Evolutionary conservation across 768 basidiomycete genomes (phyloP), one percentile per base, ranked within the genome.

Genomic region (Xerocomellus intermedius): DNA sequence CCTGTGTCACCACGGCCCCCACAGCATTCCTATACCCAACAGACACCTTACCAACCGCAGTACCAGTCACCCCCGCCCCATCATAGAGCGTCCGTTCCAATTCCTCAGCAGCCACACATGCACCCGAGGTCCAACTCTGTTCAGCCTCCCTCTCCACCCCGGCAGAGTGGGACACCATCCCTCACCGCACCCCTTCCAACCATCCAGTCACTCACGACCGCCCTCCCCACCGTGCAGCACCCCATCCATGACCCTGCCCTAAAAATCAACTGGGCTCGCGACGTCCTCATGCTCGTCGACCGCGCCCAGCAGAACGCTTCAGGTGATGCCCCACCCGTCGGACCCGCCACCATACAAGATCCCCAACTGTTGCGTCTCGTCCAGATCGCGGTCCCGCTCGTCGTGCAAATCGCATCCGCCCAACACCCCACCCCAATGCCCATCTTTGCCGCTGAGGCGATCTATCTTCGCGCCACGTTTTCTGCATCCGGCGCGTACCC

Each of bases 261-360:
- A 41, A 84, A 85, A 62, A 69, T 96, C 6, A 76, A 80, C 26
- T 98, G 94, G 93, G 82, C 83, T 16, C 79, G 90, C 46, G 92
- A 96, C 58, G 89, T 95, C 52, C 70, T 94, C 54, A 82, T 84
- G 63, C 83, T 95, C 54, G 83, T 91, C 51, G 89, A 95, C 49
- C 80, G 83, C 50, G 47, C 59, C 13, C 62, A 69, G 46, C 63
- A 78, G 5, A 69, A 73, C 48, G 70, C 76, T 0, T 56, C 73
- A 62, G 57, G 61, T 8, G 83, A 83, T 42, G 70, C 76, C 2
- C 71, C 76, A 0, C 61, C 80, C 1, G 64, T 69, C 2, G 86
- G 83, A 0, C 82, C 86, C 0, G 73, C 77, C 17, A 68, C 75
- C 35, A 81, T 89, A 57, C 64, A 76, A 13, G 85, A 94, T 62